Conservation (phyloP, 805 yeast species). For the Lipomyces lipofer region DNA sequence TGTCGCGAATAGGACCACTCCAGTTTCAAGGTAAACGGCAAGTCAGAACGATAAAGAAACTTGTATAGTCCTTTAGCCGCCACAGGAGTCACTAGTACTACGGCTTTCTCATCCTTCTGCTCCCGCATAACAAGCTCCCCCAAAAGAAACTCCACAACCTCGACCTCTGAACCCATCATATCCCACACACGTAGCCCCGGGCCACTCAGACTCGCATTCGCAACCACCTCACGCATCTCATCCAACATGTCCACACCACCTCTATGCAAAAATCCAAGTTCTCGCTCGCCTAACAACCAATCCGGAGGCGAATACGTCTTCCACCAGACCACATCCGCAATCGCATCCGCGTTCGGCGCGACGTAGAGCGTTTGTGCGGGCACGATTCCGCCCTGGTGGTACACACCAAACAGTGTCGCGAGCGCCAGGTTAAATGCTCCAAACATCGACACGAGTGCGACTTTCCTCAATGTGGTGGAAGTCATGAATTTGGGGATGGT, state of each 20-base stretch:
- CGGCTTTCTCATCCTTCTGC: not conserved
- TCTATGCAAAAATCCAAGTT: conserved; percentile 34
- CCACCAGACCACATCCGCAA: conserved; percentile 72
- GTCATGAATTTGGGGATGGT: conserved; percentile 21
- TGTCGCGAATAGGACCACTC: conserved; percentile 22
- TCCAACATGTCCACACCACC: conserved; percentile 21
- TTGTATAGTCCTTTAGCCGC: conserved; percentile 21
- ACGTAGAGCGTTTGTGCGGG: conserved; percentile 51
- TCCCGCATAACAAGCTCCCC: conserved; percentile 14
- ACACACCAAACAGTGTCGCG: conserved; percentile 69
- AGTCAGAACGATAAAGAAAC: conserved; percentile 2
- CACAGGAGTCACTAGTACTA: conserved; percentile 40
- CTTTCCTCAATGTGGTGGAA: conserved; percentile 29
- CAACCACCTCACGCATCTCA: conserved; percentile 15
- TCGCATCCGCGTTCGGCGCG: conserved; percentile 33
- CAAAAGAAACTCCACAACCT: conserved; percentile 36
- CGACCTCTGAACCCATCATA: conserved; percentile 50
- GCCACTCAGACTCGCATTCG: conserved; percentile 11
- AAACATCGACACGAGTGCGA: conserved; percentile 48
- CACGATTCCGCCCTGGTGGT: conserved; percentile 89
- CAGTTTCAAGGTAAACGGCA: conserved; percentile 9
- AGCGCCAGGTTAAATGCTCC: conserved; percentile 60
- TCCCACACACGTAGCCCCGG: conserved; percentile 42
- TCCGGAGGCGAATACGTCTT: conserved; percentile 91
- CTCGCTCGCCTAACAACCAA: conserved; percentile 60